A percentile compares a stretch with the other conserved stretches of the same genome.
phyloP scores from a whole-genome alignment of 2,329 filamentous ascomycete genomes.

The Stylonectria norvegica region DNA sequence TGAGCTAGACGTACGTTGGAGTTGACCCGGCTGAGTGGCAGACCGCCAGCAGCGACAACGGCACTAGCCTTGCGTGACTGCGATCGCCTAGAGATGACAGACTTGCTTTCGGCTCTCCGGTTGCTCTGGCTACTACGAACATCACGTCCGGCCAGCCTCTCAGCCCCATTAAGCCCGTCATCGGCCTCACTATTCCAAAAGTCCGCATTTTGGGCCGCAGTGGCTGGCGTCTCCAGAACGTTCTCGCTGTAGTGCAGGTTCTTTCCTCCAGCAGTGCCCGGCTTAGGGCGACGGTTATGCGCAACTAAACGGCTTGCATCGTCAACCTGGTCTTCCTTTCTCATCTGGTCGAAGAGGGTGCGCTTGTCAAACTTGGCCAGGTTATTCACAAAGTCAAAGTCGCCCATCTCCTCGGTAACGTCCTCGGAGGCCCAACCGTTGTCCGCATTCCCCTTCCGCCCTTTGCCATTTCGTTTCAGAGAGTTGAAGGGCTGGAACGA shows the following conservation, averaged over 20 bases:
- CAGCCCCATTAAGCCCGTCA: conserved; percentile 49
- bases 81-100: conserved; percentile 45
- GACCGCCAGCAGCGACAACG: conserved; percentile 32
- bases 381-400: conserved; percentile 89
- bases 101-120: conserved; percentile 53
- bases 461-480: conserved; percentile 54
- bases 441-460: conserved; percentile 46
- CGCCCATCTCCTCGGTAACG: conserved; percentile 88
- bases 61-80: conserved; percentile 57
- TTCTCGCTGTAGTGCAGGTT: conserved; percentile 92
- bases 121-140: conserved; percentile 49
- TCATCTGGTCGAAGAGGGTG: conserved; percentile 85
- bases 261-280: conserved; percentile 75
- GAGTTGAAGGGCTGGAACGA: conserved; percentile 62
- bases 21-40: conserved; percentile 47
- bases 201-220: conserved; percentile 43
- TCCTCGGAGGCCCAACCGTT: conserved; percentile 97
- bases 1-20: conserved; percentile 40
- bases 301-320: conserved; percentile 87
- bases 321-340: conserved; percentile 82
- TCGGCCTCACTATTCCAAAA: conserved; percentile 75
- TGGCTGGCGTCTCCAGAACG: conserved; percentile 65
- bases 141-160: conserved; percentile 48
- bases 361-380: conserved; percentile 94
- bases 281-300: conserved; percentile 71